Evolutionary conservation across 805 yeast species (phyloP).

Genomic region (Hanseniaspora vineae): DNA sequence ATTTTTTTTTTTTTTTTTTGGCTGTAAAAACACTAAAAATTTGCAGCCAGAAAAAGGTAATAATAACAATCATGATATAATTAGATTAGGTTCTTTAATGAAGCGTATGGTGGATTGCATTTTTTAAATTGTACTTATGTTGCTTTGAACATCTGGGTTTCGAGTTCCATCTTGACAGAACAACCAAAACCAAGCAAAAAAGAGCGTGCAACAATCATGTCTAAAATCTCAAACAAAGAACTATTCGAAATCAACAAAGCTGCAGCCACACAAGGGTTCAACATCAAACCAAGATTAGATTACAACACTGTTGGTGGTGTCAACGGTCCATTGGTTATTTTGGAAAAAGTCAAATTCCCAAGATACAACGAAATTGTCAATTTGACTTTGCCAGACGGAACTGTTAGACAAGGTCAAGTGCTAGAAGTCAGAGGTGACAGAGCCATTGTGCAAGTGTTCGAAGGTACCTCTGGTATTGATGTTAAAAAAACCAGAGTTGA

Average conservation of each 20-base stretch:
- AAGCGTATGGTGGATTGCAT: neutral
- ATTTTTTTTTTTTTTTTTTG: neutral
- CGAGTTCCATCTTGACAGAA: neutral
- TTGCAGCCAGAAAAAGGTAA: neutral
- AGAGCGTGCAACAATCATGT: neutral
- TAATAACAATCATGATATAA: neutral
- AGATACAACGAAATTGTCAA: slow-evolving; percentile 94
- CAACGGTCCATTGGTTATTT: slow-evolving; percentile 92
- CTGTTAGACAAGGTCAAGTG: slow-evolving; percentile 93
- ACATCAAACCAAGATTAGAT: slow-evolving; percentile 78
- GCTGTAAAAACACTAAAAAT: neutral
- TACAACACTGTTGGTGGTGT: slow-evolving; percentile 98
- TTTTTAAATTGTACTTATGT: too few species aligned
- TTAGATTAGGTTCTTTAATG: neutral
- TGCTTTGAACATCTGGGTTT: too few species aligned
- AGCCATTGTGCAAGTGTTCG: slow-evolving; percentile 97
- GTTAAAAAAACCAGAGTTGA: slow-evolving; percentile 96
- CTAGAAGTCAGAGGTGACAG: slow-evolving; percentile 94
- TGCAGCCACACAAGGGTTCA: slow-evolving; percentile 87
- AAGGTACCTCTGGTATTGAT: slow-evolving; percentile 98
- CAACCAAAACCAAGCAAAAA: neutral
- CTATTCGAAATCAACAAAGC: slow-evolving; percentile 66
- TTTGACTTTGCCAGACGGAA: slow-evolving; percentile 91
- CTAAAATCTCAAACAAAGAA: slow-evolving; percentile 25
- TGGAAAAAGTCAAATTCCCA: slow-evolving; percentile 77